Conservation (phyloP, 2,329 filamentous ascomycete species). For the Incumbomyces delicatus region DNA sequence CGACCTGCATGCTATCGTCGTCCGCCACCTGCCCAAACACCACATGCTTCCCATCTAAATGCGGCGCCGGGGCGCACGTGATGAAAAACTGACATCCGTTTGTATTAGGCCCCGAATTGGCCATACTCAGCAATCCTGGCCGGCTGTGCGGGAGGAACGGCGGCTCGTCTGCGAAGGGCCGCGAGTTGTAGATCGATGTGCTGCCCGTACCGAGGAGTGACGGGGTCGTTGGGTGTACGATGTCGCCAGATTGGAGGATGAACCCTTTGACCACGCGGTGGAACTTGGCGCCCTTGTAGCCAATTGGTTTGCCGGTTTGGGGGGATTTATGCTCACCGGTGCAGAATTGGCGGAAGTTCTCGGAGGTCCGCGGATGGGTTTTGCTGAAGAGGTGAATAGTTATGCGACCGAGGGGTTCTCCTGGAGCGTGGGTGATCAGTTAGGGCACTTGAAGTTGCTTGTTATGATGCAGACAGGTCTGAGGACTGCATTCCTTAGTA, state of each 20-base stretch:
- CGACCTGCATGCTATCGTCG: constrained; percentile 65
- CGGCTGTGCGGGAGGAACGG: constrained; percentile 69
- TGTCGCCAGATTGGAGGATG: constrained; percentile 97
- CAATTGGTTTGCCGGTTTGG: constrained; percentile 62
- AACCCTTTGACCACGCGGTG: constrained; percentile 92
- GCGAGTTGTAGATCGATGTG: constrained; percentile 75
- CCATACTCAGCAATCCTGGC: constrained; percentile 83
- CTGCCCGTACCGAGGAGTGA: constrained; percentile 60
- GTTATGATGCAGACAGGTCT: background rate
- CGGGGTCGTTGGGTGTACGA: constrained; percentile 65
- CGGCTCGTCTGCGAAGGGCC: constrained; percentile 83
- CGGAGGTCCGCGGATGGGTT: constrained; percentile 74
- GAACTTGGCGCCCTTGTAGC: constrained; percentile 91
- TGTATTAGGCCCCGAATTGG: constrained; percentile 85
- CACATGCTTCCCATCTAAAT: constrained; percentile 86
- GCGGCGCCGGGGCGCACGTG: constrained; percentile 76
- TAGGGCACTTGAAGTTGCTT: background rate
- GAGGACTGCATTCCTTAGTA: too few species aligned
- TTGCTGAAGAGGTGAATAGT: constrained; percentile 86
- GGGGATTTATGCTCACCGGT: constrained; percentile 81
- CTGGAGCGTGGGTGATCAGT: constrained; percentile 36
- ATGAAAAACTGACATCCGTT: constrained; percentile 98
- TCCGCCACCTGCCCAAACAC: constrained; percentile 87
- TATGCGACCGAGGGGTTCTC: constrained; percentile 75
- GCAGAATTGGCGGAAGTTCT: constrained; percentile 96